Evolutionary conservation across 805 yeast genomes (phyloP).

Genomic region (Candida boleticola): DNA sequence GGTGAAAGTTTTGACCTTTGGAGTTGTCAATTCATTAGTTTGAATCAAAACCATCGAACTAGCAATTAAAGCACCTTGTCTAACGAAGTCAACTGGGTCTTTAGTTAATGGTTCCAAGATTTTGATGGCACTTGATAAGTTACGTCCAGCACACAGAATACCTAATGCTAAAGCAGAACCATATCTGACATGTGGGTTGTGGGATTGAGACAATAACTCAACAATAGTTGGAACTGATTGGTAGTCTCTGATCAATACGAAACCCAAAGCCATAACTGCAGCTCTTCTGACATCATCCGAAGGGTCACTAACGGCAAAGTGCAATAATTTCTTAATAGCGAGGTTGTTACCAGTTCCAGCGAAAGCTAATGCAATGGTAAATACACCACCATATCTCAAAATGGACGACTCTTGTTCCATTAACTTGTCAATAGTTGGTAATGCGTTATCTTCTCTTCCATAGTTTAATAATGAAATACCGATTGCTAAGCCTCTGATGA

Average conservation of each 20-base stretch:
- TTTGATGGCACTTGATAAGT: slow-evolving; percentile 82
- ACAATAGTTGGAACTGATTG: slow-evolving; percentile 94
- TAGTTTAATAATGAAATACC: slow-evolving; percentile 85
- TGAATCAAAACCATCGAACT: slow-evolving; percentile 85
- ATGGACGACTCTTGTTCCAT: slow-evolving; percentile 75
- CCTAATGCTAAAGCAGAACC: slow-evolving; percentile 98
- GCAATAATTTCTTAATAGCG: slow-evolving; percentile 83
- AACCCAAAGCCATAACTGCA: slow-evolving; percentile 88
- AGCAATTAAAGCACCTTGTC: slow-evolving; percentile 96
- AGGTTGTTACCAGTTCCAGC: slow-evolving; percentile 92
- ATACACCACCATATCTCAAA: slow-evolving; percentile 94
- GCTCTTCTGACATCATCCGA: slow-evolving; percentile 96
- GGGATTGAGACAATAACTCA: slow-evolving; percentile 87
- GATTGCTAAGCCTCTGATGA: slow-evolving; percentile 87
- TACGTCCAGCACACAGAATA: slow-evolving; percentile 95
- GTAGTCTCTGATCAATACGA: slow-evolving; percentile 84
- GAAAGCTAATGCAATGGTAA: slow-evolving; percentile 90
- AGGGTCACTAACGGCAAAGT: slow-evolving; percentile 94
- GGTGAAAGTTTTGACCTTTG: slow-evolving; percentile 76
- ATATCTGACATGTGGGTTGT: slow-evolving; percentile 96
- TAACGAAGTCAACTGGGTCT: slow-evolving; percentile 94
- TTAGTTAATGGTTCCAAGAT: slow-evolving; percentile 89
- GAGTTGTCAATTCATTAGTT: slow-evolving; percentile 78
- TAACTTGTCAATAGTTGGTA: slow-evolving; percentile 61
- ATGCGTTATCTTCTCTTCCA: slow-evolving; percentile 83